phyloP scores from a whole-genome alignment of 768 basidiomycete species.

The Kwoniella europaea region DNA sequence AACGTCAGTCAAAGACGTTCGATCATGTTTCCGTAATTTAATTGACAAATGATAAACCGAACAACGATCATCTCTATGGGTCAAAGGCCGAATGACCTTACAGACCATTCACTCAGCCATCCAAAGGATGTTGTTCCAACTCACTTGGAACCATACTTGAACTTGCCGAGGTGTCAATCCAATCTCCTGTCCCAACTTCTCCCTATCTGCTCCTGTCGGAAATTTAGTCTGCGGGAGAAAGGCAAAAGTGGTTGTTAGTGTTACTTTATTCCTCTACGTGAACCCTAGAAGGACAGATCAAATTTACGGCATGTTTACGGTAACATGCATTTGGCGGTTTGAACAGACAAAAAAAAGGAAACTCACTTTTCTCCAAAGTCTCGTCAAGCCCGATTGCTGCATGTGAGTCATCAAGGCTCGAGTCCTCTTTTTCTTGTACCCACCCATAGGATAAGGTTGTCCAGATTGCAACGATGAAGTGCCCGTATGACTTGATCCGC shows the following conservation, averaged over 20 bases:
- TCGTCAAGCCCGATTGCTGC: conserved; percentile 26
- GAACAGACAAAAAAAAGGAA: neutral
- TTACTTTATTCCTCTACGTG: neutral
- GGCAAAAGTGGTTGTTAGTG: neutral
- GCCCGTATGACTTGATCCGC: conserved; percentile 10
- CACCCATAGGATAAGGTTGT: conserved; percentile 1
- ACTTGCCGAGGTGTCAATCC: conserved; percentile 47
- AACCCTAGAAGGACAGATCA: neutral
- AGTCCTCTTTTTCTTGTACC: conserved; percentile 24
- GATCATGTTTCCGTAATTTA: neutral
- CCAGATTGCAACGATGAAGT: neutral
- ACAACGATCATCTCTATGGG: too few species aligned
- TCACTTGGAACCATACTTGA: conserved; percentile 55
- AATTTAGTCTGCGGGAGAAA: conserved; percentile 39
- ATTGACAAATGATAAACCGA: neutral
- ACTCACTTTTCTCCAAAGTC: conserved; percentile 33
- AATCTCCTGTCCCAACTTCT: conserved; percentile 30
- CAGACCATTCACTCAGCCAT: neutral
- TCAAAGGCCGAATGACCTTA: too few species aligned
- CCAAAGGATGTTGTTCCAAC: conserved; percentile 8
- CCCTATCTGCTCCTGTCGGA: conserved; percentile 31
- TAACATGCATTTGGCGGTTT: neutral
- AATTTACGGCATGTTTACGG: neutral
- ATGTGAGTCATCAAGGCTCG: conserved; percentile 33
- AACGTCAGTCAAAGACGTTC: neutral